Percentiles rank a stretch among this genome's conserved stretches.
Evolutionary conservation across 2,329 filamentous ascomycete genomes (phyloP).

Genomic region (Colletotrichum simmondsii): DNA sequence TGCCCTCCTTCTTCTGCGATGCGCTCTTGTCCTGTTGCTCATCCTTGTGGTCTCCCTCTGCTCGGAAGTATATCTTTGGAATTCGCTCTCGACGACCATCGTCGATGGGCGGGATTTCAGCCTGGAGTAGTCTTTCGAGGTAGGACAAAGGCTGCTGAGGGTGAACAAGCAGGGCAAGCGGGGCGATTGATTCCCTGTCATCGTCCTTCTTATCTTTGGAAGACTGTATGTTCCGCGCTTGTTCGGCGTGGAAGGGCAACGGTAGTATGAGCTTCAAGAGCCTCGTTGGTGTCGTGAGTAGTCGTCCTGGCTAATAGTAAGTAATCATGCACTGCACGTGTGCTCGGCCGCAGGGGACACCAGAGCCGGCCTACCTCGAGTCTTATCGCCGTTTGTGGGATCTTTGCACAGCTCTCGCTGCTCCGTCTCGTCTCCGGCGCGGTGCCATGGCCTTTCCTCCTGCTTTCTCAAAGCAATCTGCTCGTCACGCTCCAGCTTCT

Average conservation of each 20-base stretch:
- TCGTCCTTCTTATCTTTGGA: conserved; percentile 40
- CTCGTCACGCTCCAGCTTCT: conserved; percentile 49
- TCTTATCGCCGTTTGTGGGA: conserved; percentile 39
- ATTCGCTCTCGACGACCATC: conserved; percentile 75
- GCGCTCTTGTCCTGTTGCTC: conserved; percentile 37
- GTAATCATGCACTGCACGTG: not conserved
- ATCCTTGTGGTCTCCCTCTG: conserved; percentile 72
- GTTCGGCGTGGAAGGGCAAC: conserved; percentile 56
- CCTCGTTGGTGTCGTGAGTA: conserved; percentile 82
- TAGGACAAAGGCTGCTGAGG: conserved; percentile 93
- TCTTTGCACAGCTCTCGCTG: conserved; percentile 44
- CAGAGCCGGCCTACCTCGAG: conserved; percentile 42
- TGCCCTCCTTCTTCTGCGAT: conserved; percentile 41
- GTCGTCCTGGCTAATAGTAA: conserved; percentile 65
- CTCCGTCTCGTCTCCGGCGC: conserved; percentile 65
- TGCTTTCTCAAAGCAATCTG: conserved; percentile 64
- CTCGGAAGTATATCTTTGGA: conserved; percentile 81
- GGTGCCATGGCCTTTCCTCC: conserved; percentile 72
- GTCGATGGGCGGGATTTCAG: conserved; percentile 79
- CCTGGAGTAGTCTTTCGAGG: conserved; percentile 87
- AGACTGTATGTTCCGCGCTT: conserved; percentile 9
- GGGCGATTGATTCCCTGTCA: conserved; percentile 70
- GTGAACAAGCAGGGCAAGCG: conserved; percentile 85
- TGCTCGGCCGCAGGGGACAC: not conserved
- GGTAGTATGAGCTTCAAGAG: conserved; percentile 86